Base-by-base conservation (phyloP, 2,329 filamentous ascomycete genomes). In the Orbilia brochopaga region DNA sequence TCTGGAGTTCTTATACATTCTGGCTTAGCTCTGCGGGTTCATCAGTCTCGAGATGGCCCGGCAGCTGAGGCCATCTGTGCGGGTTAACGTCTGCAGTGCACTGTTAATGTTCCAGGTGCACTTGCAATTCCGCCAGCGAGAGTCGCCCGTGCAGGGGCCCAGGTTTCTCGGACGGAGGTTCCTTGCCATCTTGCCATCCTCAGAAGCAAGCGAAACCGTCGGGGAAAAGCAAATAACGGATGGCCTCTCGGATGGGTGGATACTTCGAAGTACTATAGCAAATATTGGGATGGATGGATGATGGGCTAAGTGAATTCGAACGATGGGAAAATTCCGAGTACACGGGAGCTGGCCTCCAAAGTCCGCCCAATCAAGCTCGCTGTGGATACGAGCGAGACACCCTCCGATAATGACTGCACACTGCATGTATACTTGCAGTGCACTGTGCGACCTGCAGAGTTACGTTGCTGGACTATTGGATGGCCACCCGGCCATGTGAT, bases 141-240 rank as follows among this genome's bases (percentile, higher is more conserved):
- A 58, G 48, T 64, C 53, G 42, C 54, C 51, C 63, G n/a, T 59
- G 42, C 66, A 70, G 66, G 66, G 66, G 52, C 66, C 66, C 66
- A 70, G 66, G 66, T 64, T 64, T 58, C 66, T 70, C 66, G 66
- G 66, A 70, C 66, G 66, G 66, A 70, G 66, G 59, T 70, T 69
- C 66, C 66, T 70, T 70, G 66, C 60, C 59, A 59, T 51, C 42
- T 40, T 57, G 37, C 37, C 40, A 50, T 50, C 24, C 27, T 19
- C 59, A 54, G 55, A 59, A 59, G 66, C 66, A 64, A 70, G 66
- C 66, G 66, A 70, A 60, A 19, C 32, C 11, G 32, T 27, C 27
- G 54, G 60, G 59, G 59, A 58, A 59, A 60, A 24, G 30, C 54
- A 63, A 64, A 27, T 56, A 64, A 69, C 58, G 62, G 52, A 58